Percentiles rank a stretch among this genome's conserved stretches.
phyloP scores from a whole-genome alignment of 805 yeast species.

The Torulaspora microellipsoides region DNA sequence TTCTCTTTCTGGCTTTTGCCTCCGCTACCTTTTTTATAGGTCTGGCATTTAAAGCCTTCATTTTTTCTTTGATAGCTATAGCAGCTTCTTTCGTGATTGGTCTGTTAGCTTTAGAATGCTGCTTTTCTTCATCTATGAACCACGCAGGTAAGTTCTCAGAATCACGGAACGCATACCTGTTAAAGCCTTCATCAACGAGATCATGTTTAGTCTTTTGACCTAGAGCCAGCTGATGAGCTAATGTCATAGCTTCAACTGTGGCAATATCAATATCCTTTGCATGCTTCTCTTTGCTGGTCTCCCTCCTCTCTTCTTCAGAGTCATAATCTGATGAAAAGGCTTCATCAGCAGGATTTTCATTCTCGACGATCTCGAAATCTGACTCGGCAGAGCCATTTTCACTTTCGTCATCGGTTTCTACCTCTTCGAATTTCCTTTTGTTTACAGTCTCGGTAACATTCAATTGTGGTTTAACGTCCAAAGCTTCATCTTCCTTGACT shows the following conservation, averaged over 20 bases:
- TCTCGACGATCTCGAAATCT: slow-evolving; percentile 47
- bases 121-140: slow-evolving; percentile 90
- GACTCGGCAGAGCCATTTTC: slow-evolving; percentile 27
- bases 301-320: slow-evolving; percentile 49
- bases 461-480: neutral
- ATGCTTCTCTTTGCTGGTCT: slow-evolving; percentile 44
- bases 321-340: slow-evolving; percentile 43
- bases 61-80: slow-evolving; percentile 66
- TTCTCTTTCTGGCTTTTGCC: slow-evolving; percentile 93
- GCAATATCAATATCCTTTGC: slow-evolving; percentile 72
- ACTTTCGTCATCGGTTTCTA: slow-evolving; percentile 13
- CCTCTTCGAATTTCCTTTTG: slow-evolving; percentile 20
- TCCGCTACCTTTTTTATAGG: slow-evolving; percentile 98
- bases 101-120: slow-evolving; percentile 76
- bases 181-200: slow-evolving; percentile 86
- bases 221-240: slow-evolving; percentile 91
- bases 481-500: slow-evolving; percentile 11
- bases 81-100: slow-evolving; percentile 96
- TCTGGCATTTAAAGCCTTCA: slow-evolving; percentile 84
- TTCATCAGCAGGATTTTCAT: slow-evolving; percentile 38
- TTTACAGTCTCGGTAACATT: neutral
- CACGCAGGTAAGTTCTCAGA: slow-evolving; percentile 90
- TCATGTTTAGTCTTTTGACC: slow-evolving; percentile 84
- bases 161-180: slow-evolving; percentile 88
- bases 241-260: slow-evolving; percentile 94